phyloP scores from a whole-genome alignment of 305 asterid genomes.

The Fraxinus ornus region DNA sequence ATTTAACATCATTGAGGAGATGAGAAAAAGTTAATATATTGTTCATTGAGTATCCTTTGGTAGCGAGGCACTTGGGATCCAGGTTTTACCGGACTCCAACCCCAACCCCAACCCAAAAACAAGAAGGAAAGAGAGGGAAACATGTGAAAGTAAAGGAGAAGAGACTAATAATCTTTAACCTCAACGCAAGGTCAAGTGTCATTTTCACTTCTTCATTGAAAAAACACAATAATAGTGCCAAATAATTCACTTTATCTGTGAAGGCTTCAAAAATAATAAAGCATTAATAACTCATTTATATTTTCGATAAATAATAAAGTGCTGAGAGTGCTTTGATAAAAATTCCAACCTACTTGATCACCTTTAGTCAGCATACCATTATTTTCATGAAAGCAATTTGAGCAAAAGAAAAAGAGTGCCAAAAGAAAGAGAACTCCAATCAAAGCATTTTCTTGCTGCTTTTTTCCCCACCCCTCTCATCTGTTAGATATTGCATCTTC shows the following conservation, averaged over 20 bases:
- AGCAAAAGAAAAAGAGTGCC: constrained; percentile 17
- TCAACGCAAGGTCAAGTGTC: neutral
- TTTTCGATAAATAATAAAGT: neutral
- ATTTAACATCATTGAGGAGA: neutral
- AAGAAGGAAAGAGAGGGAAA: neutral
- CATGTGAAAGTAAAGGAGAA: neutral
- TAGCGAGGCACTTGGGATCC: neutral
- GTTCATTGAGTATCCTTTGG: neutral
- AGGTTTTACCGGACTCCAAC: neutral
- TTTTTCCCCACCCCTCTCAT: constrained; percentile 2
- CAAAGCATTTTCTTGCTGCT: constrained; percentile 19
- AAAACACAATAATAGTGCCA: neutral
- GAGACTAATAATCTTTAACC: neutral
- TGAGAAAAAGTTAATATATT: neutral
- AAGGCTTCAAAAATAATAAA: neutral
- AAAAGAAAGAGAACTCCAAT: constrained; percentile 22
- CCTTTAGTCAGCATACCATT: constrained; percentile 36
- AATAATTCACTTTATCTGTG: neutral
- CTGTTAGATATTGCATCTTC: neutral
- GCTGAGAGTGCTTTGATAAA: constrained; percentile 41
- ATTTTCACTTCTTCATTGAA: neutral
- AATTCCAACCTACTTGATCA: constrained; percentile 38
- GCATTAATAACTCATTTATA: neutral
- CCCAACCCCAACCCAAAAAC: neutral
- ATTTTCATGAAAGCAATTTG: constrained; percentile 31